Percentiles rank a stretch among this genome's conserved stretches.
These are phyloP conservation scores for Pestalotiopsis sp. DNA, from an alignment of 2,329 filamentous ascomycete species.

Conservation along the genomic window DNA sequence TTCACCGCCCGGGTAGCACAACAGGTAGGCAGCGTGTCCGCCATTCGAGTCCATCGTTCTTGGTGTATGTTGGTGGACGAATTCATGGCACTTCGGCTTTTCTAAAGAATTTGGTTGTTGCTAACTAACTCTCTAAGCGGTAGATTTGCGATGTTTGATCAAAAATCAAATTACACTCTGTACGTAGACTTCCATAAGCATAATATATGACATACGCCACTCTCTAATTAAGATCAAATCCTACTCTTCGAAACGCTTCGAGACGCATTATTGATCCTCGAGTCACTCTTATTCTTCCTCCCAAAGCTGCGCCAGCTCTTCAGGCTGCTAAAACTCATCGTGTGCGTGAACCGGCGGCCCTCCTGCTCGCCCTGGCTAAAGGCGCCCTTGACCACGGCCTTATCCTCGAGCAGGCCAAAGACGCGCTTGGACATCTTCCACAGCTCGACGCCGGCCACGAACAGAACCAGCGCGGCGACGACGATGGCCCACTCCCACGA, in stretches of 20 bases:
- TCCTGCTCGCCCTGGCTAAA: conserved; percentile 54
- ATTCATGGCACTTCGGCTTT: too few relatives aligned
- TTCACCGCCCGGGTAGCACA: too few relatives aligned
- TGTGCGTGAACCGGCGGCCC: conserved; percentile 44
- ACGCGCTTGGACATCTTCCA: conserved; percentile 72
- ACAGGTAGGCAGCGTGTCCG: too few relatives aligned
- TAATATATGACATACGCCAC: neutral
- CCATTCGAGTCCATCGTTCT: too few relatives aligned
- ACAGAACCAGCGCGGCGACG: conserved; percentile 62
- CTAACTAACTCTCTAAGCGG: too few relatives aligned
- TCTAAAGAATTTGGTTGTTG: too few relatives aligned
- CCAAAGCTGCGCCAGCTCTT: conserved; percentile 38
- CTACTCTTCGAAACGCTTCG: neutral
- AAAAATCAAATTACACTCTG: neutral
- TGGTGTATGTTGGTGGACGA: too few relatives aligned
- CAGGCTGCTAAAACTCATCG: conserved; percentile 53
- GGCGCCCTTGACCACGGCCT: conserved; percentile 46
- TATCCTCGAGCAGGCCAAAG: conserved; percentile 52
- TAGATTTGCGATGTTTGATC: too few relatives aligned
- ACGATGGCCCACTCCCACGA: conserved; percentile 72
- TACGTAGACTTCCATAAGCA: neutral
- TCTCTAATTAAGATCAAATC: neutral
- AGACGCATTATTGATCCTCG: neutral
- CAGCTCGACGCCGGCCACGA: conserved; percentile 65
- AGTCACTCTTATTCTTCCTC: conserved; percentile 27